phyloP scores from a whole-genome alignment of 163 green algal genomes.

The Volvox carteri region DNA sequence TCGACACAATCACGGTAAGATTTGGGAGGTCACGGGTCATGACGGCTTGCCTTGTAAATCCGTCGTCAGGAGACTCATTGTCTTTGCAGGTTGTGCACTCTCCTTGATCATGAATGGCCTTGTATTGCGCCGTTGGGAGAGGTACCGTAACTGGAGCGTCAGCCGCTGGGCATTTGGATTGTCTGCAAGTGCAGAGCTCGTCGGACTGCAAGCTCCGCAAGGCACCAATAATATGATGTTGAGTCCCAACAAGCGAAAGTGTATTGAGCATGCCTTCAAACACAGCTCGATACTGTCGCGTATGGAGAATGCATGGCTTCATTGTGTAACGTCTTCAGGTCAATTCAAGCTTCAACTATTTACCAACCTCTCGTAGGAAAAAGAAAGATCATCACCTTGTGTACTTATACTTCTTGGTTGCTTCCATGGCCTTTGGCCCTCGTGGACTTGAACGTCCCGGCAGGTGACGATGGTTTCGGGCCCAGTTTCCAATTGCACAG shows the following conservation, averaged over 20 bases:
- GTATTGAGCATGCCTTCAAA: conserved; percentile 16
- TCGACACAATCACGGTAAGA: background rate
- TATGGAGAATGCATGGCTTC: conserved; percentile 23
- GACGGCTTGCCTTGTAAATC: background rate
- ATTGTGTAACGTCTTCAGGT: background rate
- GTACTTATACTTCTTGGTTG: background rate
- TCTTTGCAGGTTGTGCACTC: background rate
- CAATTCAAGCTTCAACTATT: background rate
- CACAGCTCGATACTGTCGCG: background rate
- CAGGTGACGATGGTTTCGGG: background rate
- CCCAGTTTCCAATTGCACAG: background rate
- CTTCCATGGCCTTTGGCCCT: background rate
- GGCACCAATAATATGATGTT: background rate
- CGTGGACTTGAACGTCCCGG: background rate
- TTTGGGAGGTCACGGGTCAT: background rate
- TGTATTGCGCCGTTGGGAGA: background rate
- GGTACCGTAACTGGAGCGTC: background rate
- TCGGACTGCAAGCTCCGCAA: background rate
- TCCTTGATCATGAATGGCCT: background rate
- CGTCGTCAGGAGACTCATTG: background rate
- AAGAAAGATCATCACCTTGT: background rate
- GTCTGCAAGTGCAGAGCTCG: background rate
- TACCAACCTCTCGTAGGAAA: background rate
- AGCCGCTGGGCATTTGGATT: background rate
- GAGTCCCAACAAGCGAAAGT: background rate